Evolutionary conservation across 306 rosid species (phyloP).

Genomic region (Cotoneaster glaucophyllus): DNA sequence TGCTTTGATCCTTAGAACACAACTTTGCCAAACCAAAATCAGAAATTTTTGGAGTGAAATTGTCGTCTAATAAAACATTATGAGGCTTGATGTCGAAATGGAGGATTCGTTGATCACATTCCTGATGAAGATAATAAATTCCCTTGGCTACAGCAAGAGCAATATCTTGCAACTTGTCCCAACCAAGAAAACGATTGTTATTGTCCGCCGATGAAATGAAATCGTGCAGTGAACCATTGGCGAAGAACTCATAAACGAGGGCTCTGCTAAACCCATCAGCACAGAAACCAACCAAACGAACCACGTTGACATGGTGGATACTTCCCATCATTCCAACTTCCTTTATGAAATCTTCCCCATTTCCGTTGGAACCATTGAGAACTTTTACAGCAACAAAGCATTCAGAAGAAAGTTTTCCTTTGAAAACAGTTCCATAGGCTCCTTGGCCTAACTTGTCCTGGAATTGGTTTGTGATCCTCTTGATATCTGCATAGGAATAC

Average conservation of each 20-base stretch:
- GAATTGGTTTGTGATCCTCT: conserved; percentile 31
- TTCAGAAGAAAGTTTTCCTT: conserved; percentile 23
- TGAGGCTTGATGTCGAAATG: conserved; percentile 37
- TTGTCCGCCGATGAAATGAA: conserved; percentile 14
- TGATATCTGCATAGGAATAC: conserved; percentile 31
- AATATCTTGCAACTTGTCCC: conserved; percentile 25
- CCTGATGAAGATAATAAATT: conserved; percentile 31
- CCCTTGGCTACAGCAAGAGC: conserved; percentile 33
- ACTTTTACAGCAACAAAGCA: conserved; percentile 5
- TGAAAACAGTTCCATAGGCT: conserved; percentile 33
- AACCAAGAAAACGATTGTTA: conserved; percentile 8
- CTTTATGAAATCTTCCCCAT: conserved; percentile 4
- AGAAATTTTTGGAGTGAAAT: conserved; percentile 22
- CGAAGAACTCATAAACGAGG: conserved; percentile 31
- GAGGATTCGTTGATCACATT: conserved; percentile 24
- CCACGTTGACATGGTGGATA: conserved; percentile 40
- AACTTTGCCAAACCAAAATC: conserved; percentile 38
- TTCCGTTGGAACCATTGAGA: neutral
- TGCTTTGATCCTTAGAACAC: conserved; percentile 30
- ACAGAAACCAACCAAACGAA: conserved; percentile 38
- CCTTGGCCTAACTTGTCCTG: conserved; percentile 34
- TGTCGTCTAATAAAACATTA: conserved; percentile 27
- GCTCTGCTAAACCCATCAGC: conserved; percentile 35
- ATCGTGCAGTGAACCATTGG: conserved; percentile 30
- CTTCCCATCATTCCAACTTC: conserved; percentile 33